A percentile compares a stretch with the other conserved stretches of the same genome.
These are phyloP conservation scores for Nitzschia sp. DNA, from an alignment of 108 stramenopile genomes.

Conservation along the genomic window DNA sequence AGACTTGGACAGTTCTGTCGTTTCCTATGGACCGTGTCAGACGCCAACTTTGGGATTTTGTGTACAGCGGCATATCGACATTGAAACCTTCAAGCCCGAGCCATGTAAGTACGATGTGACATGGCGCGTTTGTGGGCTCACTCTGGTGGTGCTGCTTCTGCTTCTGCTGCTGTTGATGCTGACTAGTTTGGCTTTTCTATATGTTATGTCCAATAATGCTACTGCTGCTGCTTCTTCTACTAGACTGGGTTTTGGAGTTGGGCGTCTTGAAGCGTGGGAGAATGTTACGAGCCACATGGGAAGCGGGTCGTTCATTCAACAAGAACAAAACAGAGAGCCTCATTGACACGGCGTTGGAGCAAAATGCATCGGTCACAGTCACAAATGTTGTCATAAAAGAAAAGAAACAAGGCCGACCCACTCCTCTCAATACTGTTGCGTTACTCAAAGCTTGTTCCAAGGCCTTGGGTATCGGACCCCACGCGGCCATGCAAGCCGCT, in stretches of 20 bases:
- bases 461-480: conserved; percentile 85
- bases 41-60: conserved; percentile 97
- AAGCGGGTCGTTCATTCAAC: conserved; percentile 71
- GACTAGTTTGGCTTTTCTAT: no score
- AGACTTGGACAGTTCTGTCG: conserved; percentile 83
- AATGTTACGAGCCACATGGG: conserved; percentile 69
- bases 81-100: conserved; percentile 93
- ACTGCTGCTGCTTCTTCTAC: not conserved
- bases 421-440: conserved; percentile 79
- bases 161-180: not conserved
- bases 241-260: conserved; percentile 77
- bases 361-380: conserved; percentile 51
- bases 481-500: conserved; percentile 71
- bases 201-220: no score
- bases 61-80: conserved; percentile 92
- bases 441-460: conserved; percentile 82
- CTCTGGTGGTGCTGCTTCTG: no score
- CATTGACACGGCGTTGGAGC: conserved; percentile 50
- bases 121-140: not conserved
- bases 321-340: conserved; percentile 62
- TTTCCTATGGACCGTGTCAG: conserved; percentile 97
- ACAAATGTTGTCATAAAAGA: conserved; percentile 67
- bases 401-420: conserved; percentile 85
- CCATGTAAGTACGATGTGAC: conserved; percentile 42
- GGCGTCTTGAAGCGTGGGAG: conserved; percentile 76